Percentiles rank a stretch among this genome's conserved stretches.
These are phyloP conservation scores for Trichoderma koningiopsis DNA, from an alignment of 2,329 filamentous ascomycete species.

Conservation along the genomic window DNA sequence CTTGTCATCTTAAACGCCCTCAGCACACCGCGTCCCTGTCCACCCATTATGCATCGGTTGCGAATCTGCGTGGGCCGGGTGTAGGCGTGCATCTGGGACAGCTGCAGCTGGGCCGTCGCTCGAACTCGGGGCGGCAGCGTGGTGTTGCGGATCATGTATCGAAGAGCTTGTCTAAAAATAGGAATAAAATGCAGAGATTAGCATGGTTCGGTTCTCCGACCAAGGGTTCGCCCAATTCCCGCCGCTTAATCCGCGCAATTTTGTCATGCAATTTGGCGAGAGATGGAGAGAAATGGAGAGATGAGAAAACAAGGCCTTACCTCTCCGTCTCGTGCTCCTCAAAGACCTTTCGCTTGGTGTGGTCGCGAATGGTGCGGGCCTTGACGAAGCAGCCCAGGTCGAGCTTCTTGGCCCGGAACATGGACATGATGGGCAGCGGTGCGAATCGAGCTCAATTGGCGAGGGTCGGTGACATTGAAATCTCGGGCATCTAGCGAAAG, in stretches of 20 bases:
- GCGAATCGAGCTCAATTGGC: conserved; percentile 2
- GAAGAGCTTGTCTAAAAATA: conserved; percentile 75
- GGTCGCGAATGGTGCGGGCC: conserved; percentile 83
- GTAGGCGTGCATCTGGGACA: conserved; percentile 95
- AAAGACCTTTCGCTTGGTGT: conserved; percentile 94
- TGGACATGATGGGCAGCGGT: conserved; percentile 62
- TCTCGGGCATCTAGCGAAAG: conserved; percentile 13
- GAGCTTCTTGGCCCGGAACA: conserved; percentile 88
- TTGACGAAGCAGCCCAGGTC: conserved; percentile 89
- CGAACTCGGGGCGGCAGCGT: conserved; percentile 78
- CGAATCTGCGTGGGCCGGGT: conserved; percentile 91
- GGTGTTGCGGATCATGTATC: conserved; percentile 93
- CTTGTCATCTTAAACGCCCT: conserved; percentile 89
- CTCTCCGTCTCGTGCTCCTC: conserved; percentile 84
- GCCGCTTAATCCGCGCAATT: neutral
- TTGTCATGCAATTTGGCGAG: conserved; percentile 25
- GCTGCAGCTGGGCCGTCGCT: conserved; percentile 88
- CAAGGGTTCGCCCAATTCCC: neutral
- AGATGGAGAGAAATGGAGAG: neutral
- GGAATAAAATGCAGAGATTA: neutral
- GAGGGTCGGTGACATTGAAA: conserved; percentile 8
- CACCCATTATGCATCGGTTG: conserved; percentile 89
- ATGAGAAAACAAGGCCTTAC: conserved; percentile 48
- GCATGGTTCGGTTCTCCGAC: neutral
- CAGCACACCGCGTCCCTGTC: conserved; percentile 87